Evolutionary conservation across 1,139 yeast species (phyloP).

Genomic region (Nematodospora anomalae): DNA sequence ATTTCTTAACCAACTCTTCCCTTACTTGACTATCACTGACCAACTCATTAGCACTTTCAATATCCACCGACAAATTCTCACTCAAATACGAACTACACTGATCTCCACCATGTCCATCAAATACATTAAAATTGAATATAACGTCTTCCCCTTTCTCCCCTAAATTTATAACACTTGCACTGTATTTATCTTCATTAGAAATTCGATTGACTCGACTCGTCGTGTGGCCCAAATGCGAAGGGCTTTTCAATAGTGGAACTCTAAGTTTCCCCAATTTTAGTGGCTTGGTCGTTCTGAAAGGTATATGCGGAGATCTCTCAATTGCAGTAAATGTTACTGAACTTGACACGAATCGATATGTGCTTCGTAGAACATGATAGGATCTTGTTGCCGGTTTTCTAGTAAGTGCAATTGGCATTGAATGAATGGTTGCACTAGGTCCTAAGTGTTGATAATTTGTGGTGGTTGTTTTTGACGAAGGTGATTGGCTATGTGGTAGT

Average conservation of each 20-base stretch:
- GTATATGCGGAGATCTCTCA: constrained; percentile 19
- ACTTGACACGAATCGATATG: constrained; percentile 16
- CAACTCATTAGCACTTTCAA: constrained; percentile 45
- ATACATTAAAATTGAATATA: constrained; percentile 66
- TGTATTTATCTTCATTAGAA: constrained; percentile 79
- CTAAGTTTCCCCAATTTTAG: constrained; percentile 29
- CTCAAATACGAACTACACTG: constrained; percentile 66
- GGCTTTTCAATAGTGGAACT: constrained; percentile 64
- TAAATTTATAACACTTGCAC: constrained; percentile 55
- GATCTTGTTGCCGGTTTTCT: not conserved
- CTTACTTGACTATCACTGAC: constrained; percentile 31
- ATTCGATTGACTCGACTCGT: constrained; percentile 74
- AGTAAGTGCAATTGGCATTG: not conserved
- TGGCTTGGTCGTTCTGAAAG: constrained; percentile 14
- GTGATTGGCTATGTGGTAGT: not conserved
- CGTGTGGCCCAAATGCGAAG: constrained; percentile 78
- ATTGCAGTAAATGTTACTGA: constrained; percentile 31
- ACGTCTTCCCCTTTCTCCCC: constrained; percentile 14
- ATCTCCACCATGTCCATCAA: constrained; percentile 94
- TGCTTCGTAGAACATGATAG: not conserved
- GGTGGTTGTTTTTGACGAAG: not conserved
- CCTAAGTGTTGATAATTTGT: too few species aligned
- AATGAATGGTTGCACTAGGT: not conserved
- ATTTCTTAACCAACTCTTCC: constrained; percentile 46
- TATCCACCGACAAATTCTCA: constrained; percentile 51